Evolutionary conservation across 2,329 filamentous ascomycete genomes (phyloP), one percentile per base, ranked within the genome.

Genomic region (Cordyceps militaris): DNA sequence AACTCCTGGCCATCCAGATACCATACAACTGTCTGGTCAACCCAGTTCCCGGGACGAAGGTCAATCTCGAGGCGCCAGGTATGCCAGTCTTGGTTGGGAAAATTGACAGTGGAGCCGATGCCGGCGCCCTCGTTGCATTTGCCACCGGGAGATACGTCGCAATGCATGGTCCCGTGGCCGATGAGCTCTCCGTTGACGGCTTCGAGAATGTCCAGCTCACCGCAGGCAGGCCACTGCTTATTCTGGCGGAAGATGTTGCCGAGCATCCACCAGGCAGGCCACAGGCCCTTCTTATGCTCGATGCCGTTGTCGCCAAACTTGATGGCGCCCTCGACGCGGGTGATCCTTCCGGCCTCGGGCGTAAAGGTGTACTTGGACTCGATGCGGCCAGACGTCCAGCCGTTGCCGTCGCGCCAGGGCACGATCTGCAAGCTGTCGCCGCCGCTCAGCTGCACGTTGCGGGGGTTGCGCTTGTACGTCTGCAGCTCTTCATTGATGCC

Each of bases 201-300:
- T 72, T 84, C 81, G 66, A 84, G 72, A 63, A 83, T 77, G 65
- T 84, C 81, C 51, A 84, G 70, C 72, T 84, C 81, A 60, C 81
- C 81, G 59, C 77, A 79, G 9, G 60, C 55, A 0, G 81, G 81
- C 81, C 81, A 84, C 14, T 63, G 36, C 1, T 71, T 74, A 9
- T 78, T 79, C 46, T 74, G 70, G 26, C 77, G 75, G 56, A 78
- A 70, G 11, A 74, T 66, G 51, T 81, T 73, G 42, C 81, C 80
- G 16, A 83, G 71, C 60, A 82, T 71, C 80, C 80, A 84, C 63
- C 83, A 83, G 0, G 81, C 81, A 0, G 81, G 80, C 81, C 80
- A 84, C 51, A 83, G 71, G 4, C 81, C 81, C 62, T 81, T 73
- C 67, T 81, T 79, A 44, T 66, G 65, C 2, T 71, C 70, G 43